These are phyloP conservation scores for Geotrichum phurueaensis DNA, from an alignment of 1,139 yeast genomes.

Conservation along the genomic window DNA sequence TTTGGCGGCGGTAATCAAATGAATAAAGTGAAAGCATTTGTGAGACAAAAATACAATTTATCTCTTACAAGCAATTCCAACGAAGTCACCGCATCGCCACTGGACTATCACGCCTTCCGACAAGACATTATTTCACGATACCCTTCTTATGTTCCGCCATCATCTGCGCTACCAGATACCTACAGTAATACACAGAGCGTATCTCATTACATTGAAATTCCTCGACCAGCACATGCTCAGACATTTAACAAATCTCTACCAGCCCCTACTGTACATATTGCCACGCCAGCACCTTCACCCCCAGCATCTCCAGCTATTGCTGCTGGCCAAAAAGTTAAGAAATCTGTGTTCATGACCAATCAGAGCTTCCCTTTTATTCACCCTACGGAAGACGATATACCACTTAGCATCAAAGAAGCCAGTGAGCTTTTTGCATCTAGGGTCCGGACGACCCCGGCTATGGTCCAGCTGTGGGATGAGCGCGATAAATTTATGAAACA, in stretches of 20 bases:
- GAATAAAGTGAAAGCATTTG: conserved; percentile 45
- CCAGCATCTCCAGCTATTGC: conserved; percentile 52
- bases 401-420: conserved; percentile 77
- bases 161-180: conserved; percentile 41
- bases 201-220: conserved; percentile 44
- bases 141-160: conserved; percentile 58
- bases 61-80: conserved; percentile 28
- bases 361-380: conserved; percentile 74
- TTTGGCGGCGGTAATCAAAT: conserved; percentile 55
- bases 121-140: conserved; percentile 69
- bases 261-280: conserved; percentile 63
- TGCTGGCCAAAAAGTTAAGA: conserved; percentile 57
- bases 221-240: conserved; percentile 52
- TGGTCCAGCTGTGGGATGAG: conserved; percentile 66
- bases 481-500: conserved; percentile 63
- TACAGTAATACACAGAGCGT: conserved; percentile 44
- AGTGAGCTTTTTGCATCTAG: conserved; percentile 55
- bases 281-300: conserved; percentile 89
- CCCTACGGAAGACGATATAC: conserved; percentile 52
- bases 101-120: conserved; percentile 73
- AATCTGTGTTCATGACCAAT: conserved; percentile 66
- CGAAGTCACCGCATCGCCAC: conserved; percentile 55
- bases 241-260: conserved; percentile 53
- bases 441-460: conserved; percentile 58
- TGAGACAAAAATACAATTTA: conserved; percentile 44